Conservation (phyloP, 805 yeast genomes). For the Hanseniaspora thailandica region DNA sequence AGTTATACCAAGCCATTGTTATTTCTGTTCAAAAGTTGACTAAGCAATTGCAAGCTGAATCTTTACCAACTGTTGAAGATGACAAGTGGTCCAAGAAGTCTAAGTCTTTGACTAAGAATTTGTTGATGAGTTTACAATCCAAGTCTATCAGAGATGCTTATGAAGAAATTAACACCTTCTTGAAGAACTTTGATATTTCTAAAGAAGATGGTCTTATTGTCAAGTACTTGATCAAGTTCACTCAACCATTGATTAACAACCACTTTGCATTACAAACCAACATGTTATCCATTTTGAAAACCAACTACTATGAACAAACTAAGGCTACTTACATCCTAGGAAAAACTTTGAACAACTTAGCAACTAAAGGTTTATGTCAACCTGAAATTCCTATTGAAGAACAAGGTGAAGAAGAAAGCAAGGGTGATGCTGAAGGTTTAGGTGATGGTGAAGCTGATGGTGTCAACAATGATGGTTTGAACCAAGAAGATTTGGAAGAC, state of each 20-base stretch:
- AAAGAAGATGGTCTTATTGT: slow-evolving; percentile 30
- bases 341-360: slow-evolving; percentile 44
- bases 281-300: slow-evolving; percentile 36
- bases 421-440: slow-evolving; percentile 87
- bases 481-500: slow-evolving; percentile 42
- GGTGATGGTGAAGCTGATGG: slow-evolving; percentile 67
- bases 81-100: slow-evolving; percentile 57
- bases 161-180: slow-evolving; percentile 27
- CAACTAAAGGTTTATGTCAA: slow-evolving; percentile 80
- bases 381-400: slow-evolving; percentile 59
- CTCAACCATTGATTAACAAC: slow-evolving; percentile 51
- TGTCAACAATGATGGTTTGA: slow-evolving; percentile 42
- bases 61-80: slow-evolving; percentile 30
- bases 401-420: slow-evolving; percentile 58
- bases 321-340: slow-evolving; percentile 53
- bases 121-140: slow-evolving; percentile 36
- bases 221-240: slow-evolving; percentile 41
- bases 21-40: slow-evolving; percentile 47
- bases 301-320: slow-evolving; percentile 42
- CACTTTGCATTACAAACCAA: slow-evolving; percentile 41
- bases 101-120: slow-evolving; percentile 35
- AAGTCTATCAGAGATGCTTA: slow-evolving; percentile 31
- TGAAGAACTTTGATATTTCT: slow-evolving; percentile 33
- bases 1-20: slow-evolving; percentile 46
- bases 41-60: slow-evolving; percentile 33